These are phyloP conservation scores for Trichoderma semiorbis DNA, from an alignment of 2,329 filamentous ascomycete genomes.

Conservation along the genomic window DNA sequence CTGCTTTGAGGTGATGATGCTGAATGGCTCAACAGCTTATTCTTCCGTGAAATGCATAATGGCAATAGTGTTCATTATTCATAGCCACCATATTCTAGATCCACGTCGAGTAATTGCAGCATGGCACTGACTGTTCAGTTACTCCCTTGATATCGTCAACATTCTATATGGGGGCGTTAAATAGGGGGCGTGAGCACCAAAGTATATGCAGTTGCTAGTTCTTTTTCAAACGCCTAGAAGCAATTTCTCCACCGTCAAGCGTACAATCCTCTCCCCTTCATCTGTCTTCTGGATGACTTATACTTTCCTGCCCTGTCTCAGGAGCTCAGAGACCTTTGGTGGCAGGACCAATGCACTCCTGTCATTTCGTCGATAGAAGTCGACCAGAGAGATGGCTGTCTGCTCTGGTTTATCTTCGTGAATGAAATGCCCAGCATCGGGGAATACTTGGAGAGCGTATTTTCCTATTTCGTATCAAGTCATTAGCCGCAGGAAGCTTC, in stretches of 20 bases:
- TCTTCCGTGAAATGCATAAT: neutral
- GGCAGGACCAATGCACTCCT: conserved; percentile 79
- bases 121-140: neutral
- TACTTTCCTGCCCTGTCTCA: conserved; percentile 60
- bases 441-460: conserved; percentile 92
- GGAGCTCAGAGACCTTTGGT: conserved; percentile 80
- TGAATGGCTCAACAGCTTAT: neutral
- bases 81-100: neutral
- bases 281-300: conserved; percentile 27
- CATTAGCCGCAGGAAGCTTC: neutral
- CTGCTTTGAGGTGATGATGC: neutral
- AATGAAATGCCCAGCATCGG: conserved; percentile 92
- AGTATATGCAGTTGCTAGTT: neutral
- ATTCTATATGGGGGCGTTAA: neutral
- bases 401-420: conserved; percentile 93
- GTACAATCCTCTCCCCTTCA: neutral
- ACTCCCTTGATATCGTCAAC: neutral
- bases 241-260: neutral
- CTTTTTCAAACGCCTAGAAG: conserved; percentile 3
- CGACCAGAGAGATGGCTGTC: conserved; percentile 77
- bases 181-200: neutral
- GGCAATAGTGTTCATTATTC: neutral
- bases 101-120: neutral
- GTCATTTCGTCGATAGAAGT: conserved; percentile 92
- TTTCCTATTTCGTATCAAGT: conserved; percentile 55